Percentiles rank a stretch among this genome's conserved stretches.
Evolutionary conservation across 2,329 filamentous ascomycete species (phyloP).

Genomic region (Penicillium crustosum): DNA sequence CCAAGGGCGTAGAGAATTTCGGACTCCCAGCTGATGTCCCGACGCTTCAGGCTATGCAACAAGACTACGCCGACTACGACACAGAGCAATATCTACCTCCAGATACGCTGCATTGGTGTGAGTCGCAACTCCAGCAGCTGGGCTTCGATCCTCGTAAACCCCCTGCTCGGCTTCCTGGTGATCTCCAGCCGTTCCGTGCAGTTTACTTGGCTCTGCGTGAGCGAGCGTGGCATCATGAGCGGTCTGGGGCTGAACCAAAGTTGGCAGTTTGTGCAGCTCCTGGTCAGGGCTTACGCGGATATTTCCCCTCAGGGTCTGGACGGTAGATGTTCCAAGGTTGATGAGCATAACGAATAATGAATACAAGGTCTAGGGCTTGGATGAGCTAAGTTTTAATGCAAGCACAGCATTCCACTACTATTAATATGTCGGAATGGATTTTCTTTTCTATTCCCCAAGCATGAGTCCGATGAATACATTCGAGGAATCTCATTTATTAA

Average conservation of each 20-base stretch:
- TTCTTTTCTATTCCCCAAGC: neutral
- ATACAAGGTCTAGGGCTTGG: neutral
- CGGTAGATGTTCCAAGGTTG: neutral
- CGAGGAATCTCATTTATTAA: neutral
- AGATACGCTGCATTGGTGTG: constrained; percentile 9
- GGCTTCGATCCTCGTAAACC: constrained; percentile 10
- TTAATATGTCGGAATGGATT: neutral
- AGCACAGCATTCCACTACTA: neutral
- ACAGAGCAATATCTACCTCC: constrained; percentile 12
- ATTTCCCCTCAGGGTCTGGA: constrained; percentile 1
- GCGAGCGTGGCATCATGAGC: constrained; percentile 8
- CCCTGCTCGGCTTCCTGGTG: constrained; percentile 1
- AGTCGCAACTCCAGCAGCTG: constrained; percentile 8
- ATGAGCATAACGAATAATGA: constrained; percentile 6
- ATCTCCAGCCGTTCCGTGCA: constrained; percentile 9
- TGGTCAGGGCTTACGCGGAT: constrained; percentile 1
- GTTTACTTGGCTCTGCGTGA: constrained; percentile 9
- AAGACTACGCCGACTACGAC: neutral
- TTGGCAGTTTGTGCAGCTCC: neutral
- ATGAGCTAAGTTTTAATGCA: neutral
- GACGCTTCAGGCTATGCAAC: constrained; percentile 3
- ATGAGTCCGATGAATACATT: neutral
- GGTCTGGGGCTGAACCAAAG: constrained; percentile 1
- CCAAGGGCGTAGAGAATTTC: constrained; percentile 13
- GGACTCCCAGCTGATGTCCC: constrained; percentile 4